Evolutionary conservation across 2,329 filamentous ascomycete species (phyloP), one percentile per base, ranked within the genome.

Genomic region (Neurospora crassa): DNA sequence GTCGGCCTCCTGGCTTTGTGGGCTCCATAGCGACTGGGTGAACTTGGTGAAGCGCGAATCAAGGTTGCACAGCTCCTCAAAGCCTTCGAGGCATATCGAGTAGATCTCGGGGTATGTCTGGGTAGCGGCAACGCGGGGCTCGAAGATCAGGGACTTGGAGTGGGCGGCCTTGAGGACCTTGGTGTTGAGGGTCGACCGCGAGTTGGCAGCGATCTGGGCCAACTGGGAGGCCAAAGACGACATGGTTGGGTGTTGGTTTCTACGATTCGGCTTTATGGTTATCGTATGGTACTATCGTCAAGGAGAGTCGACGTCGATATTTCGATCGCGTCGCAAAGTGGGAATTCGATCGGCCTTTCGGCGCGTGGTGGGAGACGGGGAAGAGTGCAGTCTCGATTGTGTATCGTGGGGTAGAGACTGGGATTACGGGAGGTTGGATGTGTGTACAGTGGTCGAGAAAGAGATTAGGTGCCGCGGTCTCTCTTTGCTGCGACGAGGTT

Each of bases 91-190:
- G 79, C 95, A 98, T 79, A 97, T 88, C 71, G 91, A 88, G 80
- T 92, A 98, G 72, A 99, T 87, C 5, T 91, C 92, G 78, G 97
- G 92, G 80, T 95, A 97, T 78, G 91, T 96, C 83, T 99, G 96
- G 18, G 90, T 90, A 6, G 92, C 91, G 69, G 96, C 96, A 76
- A 95, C 86, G 78, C 90, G 89, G 72, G 92, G 88, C 77, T 97
- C 94, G 84, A 97, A 99, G 72, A 99, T 92, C 73, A 99, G 84
- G 70, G 96, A 99, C 81, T 97, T 95, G 75, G 93, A 93, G 83
- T 99, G 96, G 74, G 93, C 90, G 73, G 92, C 89, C 82, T 94
- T 95, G 83, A 97, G 94, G 78, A 94, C 93, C 83, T 96, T 97
- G 77, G 97, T 87, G 80, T 98, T 93, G 78, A 98, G 88, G 76